A percentile compares a stretch with the other conserved stretches of the same genome.
These are phyloP conservation scores for Mycena sp. DNA, from an alignment of 1,284 basidiomycete species.

Conservation along the genomic window DNA sequence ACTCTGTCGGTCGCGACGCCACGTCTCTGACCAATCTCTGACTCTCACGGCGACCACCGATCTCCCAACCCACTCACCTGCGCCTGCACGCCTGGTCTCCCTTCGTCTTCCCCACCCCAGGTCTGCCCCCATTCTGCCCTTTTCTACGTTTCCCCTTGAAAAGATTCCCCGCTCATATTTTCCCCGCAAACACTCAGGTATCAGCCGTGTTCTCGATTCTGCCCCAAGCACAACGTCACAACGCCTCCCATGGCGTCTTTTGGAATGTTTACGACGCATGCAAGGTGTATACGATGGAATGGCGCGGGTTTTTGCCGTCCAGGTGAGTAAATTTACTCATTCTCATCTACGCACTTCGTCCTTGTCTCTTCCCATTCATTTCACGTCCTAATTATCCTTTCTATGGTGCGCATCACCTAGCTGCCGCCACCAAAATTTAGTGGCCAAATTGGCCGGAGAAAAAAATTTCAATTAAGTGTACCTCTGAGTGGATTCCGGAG, in stretches of 20 bases:
- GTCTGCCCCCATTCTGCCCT: neutral
- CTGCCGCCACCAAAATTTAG: too few relatives aligned
- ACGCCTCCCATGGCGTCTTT: slow-evolving; percentile 4
- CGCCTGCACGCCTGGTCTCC: too few relatives aligned
- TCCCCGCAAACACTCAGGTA: neutral
- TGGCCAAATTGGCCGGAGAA: too few relatives aligned
- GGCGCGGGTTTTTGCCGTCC: neutral
- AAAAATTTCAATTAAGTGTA: too few relatives aligned
- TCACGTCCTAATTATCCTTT: slow-evolving; percentile 5
- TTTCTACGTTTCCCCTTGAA: neutral
- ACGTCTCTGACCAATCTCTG: too few relatives aligned
- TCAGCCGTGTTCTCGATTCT: neutral
- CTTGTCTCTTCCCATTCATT: neutral
- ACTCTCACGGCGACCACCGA: too few relatives aligned
- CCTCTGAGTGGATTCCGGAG: too few relatives aligned
- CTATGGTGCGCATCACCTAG: too few relatives aligned
- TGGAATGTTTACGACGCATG: neutral
- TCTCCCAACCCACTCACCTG: too few relatives aligned
- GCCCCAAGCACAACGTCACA: neutral
- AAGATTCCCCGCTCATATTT: neutral
- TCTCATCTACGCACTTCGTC: neutral
- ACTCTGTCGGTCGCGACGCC: too few relatives aligned
- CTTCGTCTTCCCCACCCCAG: neutral
- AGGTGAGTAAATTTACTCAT: neutral
- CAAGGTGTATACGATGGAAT: neutral